Base-by-base conservation (phyloP, 495 filamentous ascomycete genomes). In the Articulospora tetracladia region DNA sequence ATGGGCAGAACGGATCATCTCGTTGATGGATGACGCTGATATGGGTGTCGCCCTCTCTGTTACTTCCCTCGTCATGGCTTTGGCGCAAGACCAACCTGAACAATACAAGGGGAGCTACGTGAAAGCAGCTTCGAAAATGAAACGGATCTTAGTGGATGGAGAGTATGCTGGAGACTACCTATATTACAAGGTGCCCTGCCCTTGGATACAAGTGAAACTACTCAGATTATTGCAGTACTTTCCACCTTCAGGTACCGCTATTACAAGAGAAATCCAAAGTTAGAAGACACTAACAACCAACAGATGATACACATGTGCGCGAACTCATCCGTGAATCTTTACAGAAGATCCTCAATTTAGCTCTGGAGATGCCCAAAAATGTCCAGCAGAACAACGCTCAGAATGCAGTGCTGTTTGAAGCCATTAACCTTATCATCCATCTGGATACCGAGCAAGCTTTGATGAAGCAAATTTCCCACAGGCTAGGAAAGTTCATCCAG, bases 361-460 rank as follows among this genome's bases (percentile, higher is more conserved):
- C 94, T 1, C 84, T 96, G 78, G 92, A 96, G 63, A 90, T 91
- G 67, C 93, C 91, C 13, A 99, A 98, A 76, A 98, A 99, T 64
- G 95, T 98, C 17, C 95, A 99, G 74, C 94, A 99, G 70, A 99
- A 99, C 70, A 99, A 99, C 74, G 95, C 95, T 0, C 95, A 98
- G 68, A 98, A 99, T 66, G 95, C 95, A 0, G 91, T 99, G 25
- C 81, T 99, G 0, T 99, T 99, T 64, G 95, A 99, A 77, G 95
- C 93, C 50, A 98, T 99, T 73, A 97, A 98, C 69, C 86, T 99
- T 54, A 93, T 96, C 59, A 99, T 99, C 57, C 95, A 98, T 64
- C 85, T 99, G n/a, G 95, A 98, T 64, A 97, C 93, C 4, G 95
- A 99, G 68, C 91, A 93, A 62, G 87, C 86, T 22, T 77, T 99